phyloP scores from a whole-genome alignment of 2,329 filamentous ascomycete species.

The Claviceps fusiformis region DNA sequence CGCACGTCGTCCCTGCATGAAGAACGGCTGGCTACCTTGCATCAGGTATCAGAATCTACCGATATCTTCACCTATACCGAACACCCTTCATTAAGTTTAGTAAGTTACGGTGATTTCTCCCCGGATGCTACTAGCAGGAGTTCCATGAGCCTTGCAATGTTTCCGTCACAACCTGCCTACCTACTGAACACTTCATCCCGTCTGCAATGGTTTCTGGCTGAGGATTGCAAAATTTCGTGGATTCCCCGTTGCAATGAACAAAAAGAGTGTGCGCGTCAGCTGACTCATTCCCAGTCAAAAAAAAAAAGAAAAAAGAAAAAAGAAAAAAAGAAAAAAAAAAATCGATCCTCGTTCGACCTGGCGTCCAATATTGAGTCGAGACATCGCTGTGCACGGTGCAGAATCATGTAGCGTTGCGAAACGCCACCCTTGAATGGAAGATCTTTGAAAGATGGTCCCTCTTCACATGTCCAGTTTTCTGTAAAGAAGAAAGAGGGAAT shows the following conservation, averaged over 20 bases:
- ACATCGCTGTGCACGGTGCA: not conserved
- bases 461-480: too few species aligned
- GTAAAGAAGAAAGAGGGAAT: not conserved
- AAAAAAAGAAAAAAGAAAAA: too few species aligned
- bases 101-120: not conserved
- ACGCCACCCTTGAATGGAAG: not conserved
- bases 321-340: too few species aligned
- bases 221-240: not conserved
- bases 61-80: too few species aligned
- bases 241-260: not conserved
- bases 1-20: not conserved
- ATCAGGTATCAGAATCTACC: not conserved
- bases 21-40: not conserved
- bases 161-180: not conserved
- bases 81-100: not conserved
- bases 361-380: not conserved
- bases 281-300: not conserved
- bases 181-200: not conserved
- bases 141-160: not conserved
- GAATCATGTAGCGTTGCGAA: not conserved
- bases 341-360: not conserved
- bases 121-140: not conserved
- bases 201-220: not conserved
- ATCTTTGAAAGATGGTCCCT: too few species aligned
- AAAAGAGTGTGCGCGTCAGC: not conserved